Evolutionary conservation across 148 eudicot species (phyloP).

Genomic region (Silene conica): DNA sequence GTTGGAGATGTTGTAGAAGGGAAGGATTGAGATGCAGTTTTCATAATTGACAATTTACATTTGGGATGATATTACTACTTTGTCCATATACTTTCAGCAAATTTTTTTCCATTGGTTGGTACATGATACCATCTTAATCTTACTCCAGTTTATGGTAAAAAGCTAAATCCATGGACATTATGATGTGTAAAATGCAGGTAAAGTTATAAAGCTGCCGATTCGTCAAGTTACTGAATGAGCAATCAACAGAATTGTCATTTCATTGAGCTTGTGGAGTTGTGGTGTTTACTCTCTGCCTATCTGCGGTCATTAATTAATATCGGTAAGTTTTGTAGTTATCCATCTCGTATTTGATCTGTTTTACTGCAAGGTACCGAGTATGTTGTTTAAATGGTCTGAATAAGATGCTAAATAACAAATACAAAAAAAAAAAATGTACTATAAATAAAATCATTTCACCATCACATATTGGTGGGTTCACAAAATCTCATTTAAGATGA

Average conservation of each 20-base stretch:
- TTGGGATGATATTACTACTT: neutral
- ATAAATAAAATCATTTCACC: neutral
- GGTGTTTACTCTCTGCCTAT: neutral
- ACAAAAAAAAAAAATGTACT: neutral
- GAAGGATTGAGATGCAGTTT: slow-evolving; percentile 32
- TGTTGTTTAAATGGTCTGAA: neutral
- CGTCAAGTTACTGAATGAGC: neutral
- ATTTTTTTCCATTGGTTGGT: slow-evolving; percentile 12
- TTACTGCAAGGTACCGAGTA: neutral
- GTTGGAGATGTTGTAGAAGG: slow-evolving; percentile 36
- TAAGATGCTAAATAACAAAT: neutral
- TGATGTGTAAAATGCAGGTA: neutral
- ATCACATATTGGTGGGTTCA: neutral
- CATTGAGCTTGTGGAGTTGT: too few relatives aligned
- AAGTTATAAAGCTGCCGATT: neutral
- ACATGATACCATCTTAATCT: neutral
- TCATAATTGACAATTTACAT: slow-evolving; percentile 19
- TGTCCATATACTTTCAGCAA: slow-evolving; percentile 8
- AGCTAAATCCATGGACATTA: neutral
- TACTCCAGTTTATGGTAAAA: neutral
- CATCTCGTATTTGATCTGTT: slow-evolving; percentile 1
- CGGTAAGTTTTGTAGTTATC: neutral
- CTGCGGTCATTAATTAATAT: slow-evolving; percentile 1
- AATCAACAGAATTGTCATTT: neutral
- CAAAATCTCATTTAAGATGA: too few relatives aligned